phyloP scores from a whole-genome alignment of 2,329 filamentous ascomycete genomes.

The Diaporthe sp. region DNA sequence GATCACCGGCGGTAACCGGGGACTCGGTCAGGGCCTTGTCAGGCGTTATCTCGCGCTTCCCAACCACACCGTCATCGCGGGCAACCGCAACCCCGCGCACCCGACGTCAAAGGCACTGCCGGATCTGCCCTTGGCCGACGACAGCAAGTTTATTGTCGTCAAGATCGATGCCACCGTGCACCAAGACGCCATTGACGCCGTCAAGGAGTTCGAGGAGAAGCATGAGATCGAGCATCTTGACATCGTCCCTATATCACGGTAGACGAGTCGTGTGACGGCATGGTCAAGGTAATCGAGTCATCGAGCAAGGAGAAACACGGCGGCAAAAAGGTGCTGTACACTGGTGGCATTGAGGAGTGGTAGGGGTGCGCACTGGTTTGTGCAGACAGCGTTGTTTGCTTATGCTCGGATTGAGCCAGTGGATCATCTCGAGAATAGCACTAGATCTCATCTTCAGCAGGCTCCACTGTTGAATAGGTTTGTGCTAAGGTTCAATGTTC shows the following conservation, averaged over 20 bases:
- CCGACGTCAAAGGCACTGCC: conserved; percentile 2
- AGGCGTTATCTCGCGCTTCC: conserved; percentile 56
- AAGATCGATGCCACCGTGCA: conserved; percentile 52
- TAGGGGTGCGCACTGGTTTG: no score
- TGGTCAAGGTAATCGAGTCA: conserved; percentile 30
- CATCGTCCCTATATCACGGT: conserved; percentile 45
- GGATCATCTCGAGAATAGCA: no score
- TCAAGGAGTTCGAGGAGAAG: conserved; percentile 42
- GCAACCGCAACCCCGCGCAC: conserved; percentile 20
- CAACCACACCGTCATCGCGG: conserved; percentile 59
- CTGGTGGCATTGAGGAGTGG: no score
- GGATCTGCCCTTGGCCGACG: conserved; percentile 1
- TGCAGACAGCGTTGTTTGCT: no score
- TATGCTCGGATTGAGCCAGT: no score
- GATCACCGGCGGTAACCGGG: conserved; percentile 53
- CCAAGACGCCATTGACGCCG: conserved; percentile 46
- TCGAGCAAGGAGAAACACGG: no score
- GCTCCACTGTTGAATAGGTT: no score
- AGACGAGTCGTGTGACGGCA: conserved; percentile 35
- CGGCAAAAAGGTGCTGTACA: no score
- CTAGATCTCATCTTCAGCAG: no score
- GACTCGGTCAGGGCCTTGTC: conserved; percentile 51
- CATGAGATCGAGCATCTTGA: conserved; percentile 56
- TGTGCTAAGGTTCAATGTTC: no score
- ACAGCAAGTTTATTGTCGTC: conserved; percentile 51